A percentile compares a stretch with the other conserved stretches of the same genome.
phyloP scores from a whole-genome alignment of 2,329 filamentous ascomycete species.

The Exophiala spinifera region DNA sequence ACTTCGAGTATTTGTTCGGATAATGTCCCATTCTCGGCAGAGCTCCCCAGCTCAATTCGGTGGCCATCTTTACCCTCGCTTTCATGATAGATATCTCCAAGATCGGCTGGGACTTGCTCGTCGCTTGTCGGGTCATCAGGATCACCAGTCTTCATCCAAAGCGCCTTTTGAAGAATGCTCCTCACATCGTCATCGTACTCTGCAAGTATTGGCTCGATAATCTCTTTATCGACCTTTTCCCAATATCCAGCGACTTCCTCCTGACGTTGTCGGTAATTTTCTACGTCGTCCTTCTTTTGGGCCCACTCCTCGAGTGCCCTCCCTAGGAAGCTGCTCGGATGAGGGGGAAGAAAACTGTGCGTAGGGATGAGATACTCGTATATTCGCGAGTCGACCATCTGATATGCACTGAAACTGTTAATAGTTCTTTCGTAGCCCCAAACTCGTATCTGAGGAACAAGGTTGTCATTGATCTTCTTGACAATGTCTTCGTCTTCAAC shows the following conservation, averaged over 20 bases:
- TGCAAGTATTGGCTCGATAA: conserved; percentile 67
- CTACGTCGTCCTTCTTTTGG: conserved; percentile 67
- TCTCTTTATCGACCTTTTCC: conserved; percentile 74
- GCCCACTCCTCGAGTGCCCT: conserved; percentile 77
- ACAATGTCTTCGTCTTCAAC: conserved; percentile 86
- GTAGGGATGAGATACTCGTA: conserved; percentile 97
- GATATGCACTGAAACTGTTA: conserved; percentile 90
- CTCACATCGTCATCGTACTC: conserved; percentile 42
- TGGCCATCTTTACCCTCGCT: background rate
- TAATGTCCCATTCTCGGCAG: no score
- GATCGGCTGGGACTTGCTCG: conserved; percentile 19
- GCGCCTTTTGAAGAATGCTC: conserved; percentile 36
- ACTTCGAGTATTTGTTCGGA: background rate
- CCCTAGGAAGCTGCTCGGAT: conserved; percentile 81
- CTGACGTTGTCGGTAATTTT: conserved; percentile 66
- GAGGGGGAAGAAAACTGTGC: conserved; percentile 86
- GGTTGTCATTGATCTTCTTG: conserved; percentile 80
- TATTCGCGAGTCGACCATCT: conserved; percentile 89
- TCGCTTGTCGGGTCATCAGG: conserved; percentile 30
- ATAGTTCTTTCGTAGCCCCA: conserved; percentile 92
- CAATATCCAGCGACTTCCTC: conserved; percentile 79
- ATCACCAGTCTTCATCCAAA: conserved; percentile 39
- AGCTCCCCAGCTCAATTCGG: no score
- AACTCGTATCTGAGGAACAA: conserved; percentile 85
- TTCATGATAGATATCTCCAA: conserved; percentile 12